Evolutionary conservation across 768 basidiomycete genomes (phyloP).

Genomic region (Pleurotus pulmonarius): DNA sequence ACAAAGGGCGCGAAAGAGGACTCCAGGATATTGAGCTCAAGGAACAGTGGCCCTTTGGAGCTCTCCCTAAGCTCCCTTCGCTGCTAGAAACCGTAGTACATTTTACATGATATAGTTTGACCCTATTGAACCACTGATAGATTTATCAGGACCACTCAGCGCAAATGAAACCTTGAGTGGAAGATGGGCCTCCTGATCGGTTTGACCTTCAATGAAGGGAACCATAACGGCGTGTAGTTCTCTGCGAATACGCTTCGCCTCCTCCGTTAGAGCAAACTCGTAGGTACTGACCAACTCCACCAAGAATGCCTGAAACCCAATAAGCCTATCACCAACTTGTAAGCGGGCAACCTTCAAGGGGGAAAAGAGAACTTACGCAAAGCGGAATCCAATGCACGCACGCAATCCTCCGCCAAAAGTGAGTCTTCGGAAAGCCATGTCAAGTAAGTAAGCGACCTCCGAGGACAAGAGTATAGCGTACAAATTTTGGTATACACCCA

Average conservation of each 20-base stretch:
- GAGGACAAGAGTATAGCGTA: conserved; percentile 13
- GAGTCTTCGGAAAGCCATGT: conserved; percentile 12
- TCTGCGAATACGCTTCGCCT: not conserved
- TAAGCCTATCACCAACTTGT: not conserved
- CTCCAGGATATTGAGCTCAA: too few relatives aligned
- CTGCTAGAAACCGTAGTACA: too few relatives aligned
- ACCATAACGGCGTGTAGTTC: conserved; percentile 31
- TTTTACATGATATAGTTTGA: too few relatives aligned
- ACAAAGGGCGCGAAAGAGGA: too few relatives aligned
- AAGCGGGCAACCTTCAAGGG: not conserved
- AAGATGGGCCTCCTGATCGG: conserved; percentile 36
- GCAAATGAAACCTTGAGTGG: conserved; percentile 20
- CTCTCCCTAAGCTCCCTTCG: too few relatives aligned
- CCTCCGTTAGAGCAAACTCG: not conserved
- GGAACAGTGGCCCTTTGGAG: too few relatives aligned
- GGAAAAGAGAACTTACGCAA: conserved; percentile 17
- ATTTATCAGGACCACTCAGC: too few relatives aligned
- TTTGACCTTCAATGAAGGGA: conserved; percentile 37
- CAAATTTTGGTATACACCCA: conserved; percentile 48
- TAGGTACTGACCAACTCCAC: not conserved
- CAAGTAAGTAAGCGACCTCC: not conserved
- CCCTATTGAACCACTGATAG: too few relatives aligned
- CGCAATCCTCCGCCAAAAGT: conserved; percentile 28
- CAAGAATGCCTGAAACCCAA: conserved; percentile 1
- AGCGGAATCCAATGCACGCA: conserved; percentile 34